Evolutionary conservation across 768 basidiomycete species (phyloP).

Genomic region (Fibroporia radiculosa): DNA sequence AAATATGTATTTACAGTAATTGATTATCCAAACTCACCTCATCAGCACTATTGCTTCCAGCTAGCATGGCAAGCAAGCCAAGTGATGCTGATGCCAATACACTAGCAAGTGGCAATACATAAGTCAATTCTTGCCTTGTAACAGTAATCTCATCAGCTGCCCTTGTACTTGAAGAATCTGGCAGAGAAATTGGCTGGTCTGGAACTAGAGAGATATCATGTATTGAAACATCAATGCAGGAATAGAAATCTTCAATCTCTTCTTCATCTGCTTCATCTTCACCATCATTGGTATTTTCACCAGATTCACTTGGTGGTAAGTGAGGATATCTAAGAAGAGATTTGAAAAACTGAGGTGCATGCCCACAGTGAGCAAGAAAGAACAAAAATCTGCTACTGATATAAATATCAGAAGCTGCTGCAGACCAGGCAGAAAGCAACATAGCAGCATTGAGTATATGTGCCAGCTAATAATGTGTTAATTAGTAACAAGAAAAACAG

Average conservation of each 20-base stretch:
- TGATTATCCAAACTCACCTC: conserved; percentile 1
- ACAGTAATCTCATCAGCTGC: no score
- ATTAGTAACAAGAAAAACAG: background rate
- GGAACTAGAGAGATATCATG: background rate
- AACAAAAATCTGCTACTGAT: conserved; percentile 41
- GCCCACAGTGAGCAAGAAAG: conserved; percentile 43
- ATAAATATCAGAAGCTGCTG: conserved; percentile 47
- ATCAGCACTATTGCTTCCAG: conserved; percentile 3
- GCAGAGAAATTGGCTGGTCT: background rate
- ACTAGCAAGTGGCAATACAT: conserved; percentile 13
- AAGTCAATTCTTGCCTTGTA: background rate
- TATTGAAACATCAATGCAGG: background rate
- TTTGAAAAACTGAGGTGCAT: conserved; percentile 22
- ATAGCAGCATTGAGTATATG: conserved; percentile 32
- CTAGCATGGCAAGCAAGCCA: conserved; percentile 13
- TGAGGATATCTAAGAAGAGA: conserved; percentile 16
- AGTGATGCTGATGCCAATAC: conserved; percentile 13
- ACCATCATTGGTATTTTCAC: background rate
- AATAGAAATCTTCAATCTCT: background rate
- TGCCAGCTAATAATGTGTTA: conserved; percentile 23
- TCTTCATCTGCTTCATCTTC: background rate
- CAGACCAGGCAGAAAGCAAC: conserved; percentile 48
- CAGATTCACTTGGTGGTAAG: background rate
- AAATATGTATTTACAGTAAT: background rate
- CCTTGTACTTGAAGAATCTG: background rate